These are phyloP conservation scores for Simplicillium aogashimaense DNA, from an alignment of 2,329 filamentous ascomycete species.

Conservation along the genomic window DNA sequence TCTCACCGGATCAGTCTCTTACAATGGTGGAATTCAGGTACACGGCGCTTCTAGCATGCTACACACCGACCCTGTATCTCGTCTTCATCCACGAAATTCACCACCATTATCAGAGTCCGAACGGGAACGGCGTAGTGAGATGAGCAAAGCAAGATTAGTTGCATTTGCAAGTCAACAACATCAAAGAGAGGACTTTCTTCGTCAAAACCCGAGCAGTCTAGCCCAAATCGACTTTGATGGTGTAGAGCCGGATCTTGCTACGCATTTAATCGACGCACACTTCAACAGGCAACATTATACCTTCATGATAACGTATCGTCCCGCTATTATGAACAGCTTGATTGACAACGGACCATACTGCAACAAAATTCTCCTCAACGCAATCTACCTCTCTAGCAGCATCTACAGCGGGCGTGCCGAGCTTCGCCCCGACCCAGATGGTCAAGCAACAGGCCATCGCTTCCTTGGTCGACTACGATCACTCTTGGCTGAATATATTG, in stretches of 20 bases:
- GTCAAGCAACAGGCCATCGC: slow-evolving; percentile 37
- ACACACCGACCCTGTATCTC: no score
- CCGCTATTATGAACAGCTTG: slow-evolving; percentile 43
- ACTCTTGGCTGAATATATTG: slow-evolving; percentile 33
- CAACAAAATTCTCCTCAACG: slow-evolving; percentile 44
- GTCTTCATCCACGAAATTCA: no score
- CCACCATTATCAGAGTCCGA: no score
- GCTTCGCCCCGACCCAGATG: slow-evolving; percentile 31
- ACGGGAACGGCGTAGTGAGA: no score
- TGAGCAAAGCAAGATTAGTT: no score
- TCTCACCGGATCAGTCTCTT: no score
- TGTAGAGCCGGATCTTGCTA: slow-evolving; percentile 38
- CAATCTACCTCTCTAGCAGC: slow-evolving; percentile 35
- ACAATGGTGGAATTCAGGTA: no score
- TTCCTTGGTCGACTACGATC: slow-evolving; percentile 35
- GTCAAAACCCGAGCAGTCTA: no score
- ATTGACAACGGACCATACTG: slow-evolving; percentile 44
- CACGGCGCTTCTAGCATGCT: no score
- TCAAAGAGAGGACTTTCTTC: no score
- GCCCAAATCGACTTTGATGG: slow-evolving; percentile 42
- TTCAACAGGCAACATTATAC: slow-evolving; percentile 45
- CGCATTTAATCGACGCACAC: slow-evolving; percentile 39
- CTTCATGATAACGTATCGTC: slow-evolving; percentile 38
- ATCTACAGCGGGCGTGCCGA: slow-evolving; percentile 36
- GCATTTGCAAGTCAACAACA: no score